A percentile compares a stretch with the other conserved stretches of the same genome.
Evolutionary conservation across 768 basidiomycete genomes (phyloP).

Genomic region (Lentinula edodes): DNA sequence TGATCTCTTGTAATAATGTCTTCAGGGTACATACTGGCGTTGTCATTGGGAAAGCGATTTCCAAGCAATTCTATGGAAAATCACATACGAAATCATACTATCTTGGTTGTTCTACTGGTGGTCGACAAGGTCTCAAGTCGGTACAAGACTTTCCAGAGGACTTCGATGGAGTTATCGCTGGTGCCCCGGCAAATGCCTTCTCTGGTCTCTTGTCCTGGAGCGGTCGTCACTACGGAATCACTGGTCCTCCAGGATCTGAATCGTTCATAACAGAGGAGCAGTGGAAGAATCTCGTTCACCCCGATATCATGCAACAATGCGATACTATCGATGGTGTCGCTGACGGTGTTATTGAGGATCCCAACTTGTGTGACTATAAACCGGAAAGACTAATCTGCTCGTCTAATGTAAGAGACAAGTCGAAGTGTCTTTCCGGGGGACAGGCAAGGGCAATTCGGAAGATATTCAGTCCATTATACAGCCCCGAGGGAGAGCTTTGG

Average conservation of each 20-base stretch:
- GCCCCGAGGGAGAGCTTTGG: slow-evolving; percentile 5
- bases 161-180: slow-evolving; percentile 19
- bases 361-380: slow-evolving; percentile 14
- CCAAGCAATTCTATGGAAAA: slow-evolving; percentile 14
- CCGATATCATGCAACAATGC: slow-evolving; percentile 17
- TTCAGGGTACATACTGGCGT: slow-evolving; percentile 12
- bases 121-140: slow-evolving; percentile 18
- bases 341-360: slow-evolving; percentile 18
- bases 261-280: slow-evolving; percentile 11
- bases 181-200: slow-evolving; percentile 13
- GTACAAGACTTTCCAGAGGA: slow-evolving; percentile 16
- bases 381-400: slow-evolving; percentile 14
- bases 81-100: slow-evolving; percentile 15
- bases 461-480: slow-evolving; percentile 11
- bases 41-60: slow-evolving; percentile 14
- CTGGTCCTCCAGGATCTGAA: neutral
- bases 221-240: neutral
- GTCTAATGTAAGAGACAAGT: neutral
- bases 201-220: slow-evolving; percentile 2
- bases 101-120: slow-evolving; percentile 18
- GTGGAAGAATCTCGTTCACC: slow-evolving; percentile 12
- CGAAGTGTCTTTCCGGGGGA: slow-evolving; percentile 10
- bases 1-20: neutral
- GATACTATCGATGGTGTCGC: slow-evolving; percentile 16
- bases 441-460: slow-evolving; percentile 11